Evolutionary conservation across 1,139 yeast species (phyloP).

Genomic region (Saccharomyces hybrid): DNA sequence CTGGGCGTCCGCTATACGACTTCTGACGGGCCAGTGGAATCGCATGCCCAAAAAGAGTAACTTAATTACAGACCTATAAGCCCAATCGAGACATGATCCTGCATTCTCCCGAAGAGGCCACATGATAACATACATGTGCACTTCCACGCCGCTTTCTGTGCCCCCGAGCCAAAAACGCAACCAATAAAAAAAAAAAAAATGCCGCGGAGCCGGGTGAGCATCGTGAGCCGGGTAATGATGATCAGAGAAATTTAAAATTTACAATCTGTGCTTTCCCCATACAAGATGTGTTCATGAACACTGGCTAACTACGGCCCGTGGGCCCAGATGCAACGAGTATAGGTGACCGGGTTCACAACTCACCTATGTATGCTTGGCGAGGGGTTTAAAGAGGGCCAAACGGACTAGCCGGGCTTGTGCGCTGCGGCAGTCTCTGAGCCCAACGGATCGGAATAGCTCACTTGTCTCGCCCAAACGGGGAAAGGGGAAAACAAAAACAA

Average conservation of each 20-base stretch:
- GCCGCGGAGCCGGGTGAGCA: not conserved
- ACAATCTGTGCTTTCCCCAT: not conserved
- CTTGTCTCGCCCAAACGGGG: not conserved
- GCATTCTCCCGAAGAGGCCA: not conserved
- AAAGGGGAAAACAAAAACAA: not conserved
- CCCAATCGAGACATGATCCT: not conserved
- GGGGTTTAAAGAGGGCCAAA: not conserved
- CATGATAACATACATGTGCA: not conserved
- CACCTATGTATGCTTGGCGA: not conserved
- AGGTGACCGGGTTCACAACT: not conserved
- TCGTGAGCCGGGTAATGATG: not conserved
- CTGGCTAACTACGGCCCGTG: not conserved
- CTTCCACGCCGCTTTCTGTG: not conserved
- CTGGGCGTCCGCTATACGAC: not conserved
- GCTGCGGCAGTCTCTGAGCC: not conserved
- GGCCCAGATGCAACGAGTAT: not conserved
- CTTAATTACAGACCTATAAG: not conserved
- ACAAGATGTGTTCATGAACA: not conserved
- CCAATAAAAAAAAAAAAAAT: not conserved
- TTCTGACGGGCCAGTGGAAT: not conserved
- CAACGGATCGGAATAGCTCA: slow-evolving; percentile 1
- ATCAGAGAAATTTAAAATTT: not conserved
- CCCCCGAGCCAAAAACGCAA: not conserved
- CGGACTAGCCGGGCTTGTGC: not conserved
- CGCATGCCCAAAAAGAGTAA: not conserved